Evolutionary conservation across 129 eudicot genomes (phyloP), one percentile per base, ranked within the genome.

Genomic region (Chrysanthemum lavandulifolium): DNA sequence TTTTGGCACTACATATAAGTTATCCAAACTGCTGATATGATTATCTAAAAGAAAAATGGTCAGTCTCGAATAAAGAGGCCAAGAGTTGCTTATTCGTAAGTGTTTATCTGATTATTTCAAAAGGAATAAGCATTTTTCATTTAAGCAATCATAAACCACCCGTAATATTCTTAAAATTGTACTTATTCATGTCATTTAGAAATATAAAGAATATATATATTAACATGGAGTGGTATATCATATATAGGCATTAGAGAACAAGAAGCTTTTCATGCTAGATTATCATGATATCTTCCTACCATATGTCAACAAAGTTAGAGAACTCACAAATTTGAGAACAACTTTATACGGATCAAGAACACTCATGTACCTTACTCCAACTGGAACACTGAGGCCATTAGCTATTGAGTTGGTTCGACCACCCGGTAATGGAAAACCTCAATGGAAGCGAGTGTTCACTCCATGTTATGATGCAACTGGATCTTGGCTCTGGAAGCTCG

Each of bases 401-500:
- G 96, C 90, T 50, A 86, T 80, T 58, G 47, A 78, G 82, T 72
- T 91, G 40, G 84, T 87, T 52, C 73, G 97, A 27, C 97, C 97
- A 50, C 89, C 89, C 4, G 31, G 71, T 7, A 74, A 51, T 3
- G 89, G 76, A 10, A 89, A 86, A 80, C 87, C 89, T 4, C 86
- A 81, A 51, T 89, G 96, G 96, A n/a, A n/a, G 78, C 58, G n/a
- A 21, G 92, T 69, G 0, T 89, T 65, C 57, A 33, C 43, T 7
- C 96, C 87, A 0, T n/a, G 76, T 56, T 80, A 82, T 82, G 81
- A 86, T 61, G 78, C 96, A 71, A 92, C 97, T 18, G 79, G 80
- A 31, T 58, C 71, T 48, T 92, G 97, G 97, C 87, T 84, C 2
- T 92, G 97, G 97, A 89, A 81, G 80, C 82, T 92, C 2, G 97